Base-by-base conservation (phyloP, 805 yeast genomes). In the Zygoascus ofunaensis region DNA sequence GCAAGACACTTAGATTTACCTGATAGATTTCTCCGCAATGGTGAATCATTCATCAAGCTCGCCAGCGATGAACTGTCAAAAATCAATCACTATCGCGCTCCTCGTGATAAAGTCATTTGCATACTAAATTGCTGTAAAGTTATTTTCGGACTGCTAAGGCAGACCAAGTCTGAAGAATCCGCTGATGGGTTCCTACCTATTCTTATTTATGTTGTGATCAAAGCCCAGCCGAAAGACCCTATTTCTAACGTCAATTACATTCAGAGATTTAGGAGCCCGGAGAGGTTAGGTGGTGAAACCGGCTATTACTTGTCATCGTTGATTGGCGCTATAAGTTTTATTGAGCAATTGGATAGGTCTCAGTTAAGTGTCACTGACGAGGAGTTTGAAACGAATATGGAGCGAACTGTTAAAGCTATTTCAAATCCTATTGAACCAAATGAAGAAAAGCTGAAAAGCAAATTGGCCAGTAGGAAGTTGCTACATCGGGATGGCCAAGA, bases 151-250 rank as follows among this genome's bases (percentile, higher is more conserved):
- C 71, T 86, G 46, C 74, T 94, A 39, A 79, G 87, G 49, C 84
- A 79, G 48, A 66, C 71, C 14, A 64, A 73, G 41, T 71, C 78
- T 43, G 82, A 79, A 47, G 90, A 84, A 53, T 89, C 87, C 53
- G 99, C 99, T 0, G 99, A 92, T 63, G 77, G 84, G 33, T 92
- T 92, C 62, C 73, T 92, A n/a, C 98, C 99, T 0, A 60, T 90
- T 35, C 66, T 92, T 42, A 87, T 92, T 21, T 81, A 79, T 53
- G 82, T 90, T 8, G 74, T 89, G 1, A 61, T 90, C 38, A 80
- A 79, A 53, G 78, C 90, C 1, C 76, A 76, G 45, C 77, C 87
- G 1, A 66, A 65, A 34, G 65, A 77, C 52, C 63, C 92, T n/a
- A 72, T 77, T 14, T 84, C 95, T 7, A 90, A 90, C 58, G 63